Base-by-base conservation (phyloP, 2,329 filamentous ascomycete genomes). In the Pseudophaeomoniella oleicola region DNA sequence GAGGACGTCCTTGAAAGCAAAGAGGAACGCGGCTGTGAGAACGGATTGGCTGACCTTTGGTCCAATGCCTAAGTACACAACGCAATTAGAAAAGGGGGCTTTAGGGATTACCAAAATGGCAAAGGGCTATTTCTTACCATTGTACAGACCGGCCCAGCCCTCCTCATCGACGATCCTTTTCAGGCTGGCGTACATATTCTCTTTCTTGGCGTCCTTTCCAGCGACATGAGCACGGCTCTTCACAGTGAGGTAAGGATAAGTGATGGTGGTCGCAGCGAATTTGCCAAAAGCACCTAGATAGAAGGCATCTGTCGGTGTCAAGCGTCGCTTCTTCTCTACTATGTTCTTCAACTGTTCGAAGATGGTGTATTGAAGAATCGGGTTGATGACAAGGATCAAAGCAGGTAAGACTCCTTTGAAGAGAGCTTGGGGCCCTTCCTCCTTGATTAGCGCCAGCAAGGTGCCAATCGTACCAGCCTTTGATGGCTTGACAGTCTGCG, bases 171-270 rank as follows among this genome's bases (percentile, higher is more conserved):
- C 71, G 41, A 96, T 87, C 42, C 79, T 72, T 53, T 71, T 76
- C 53, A 98, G 72, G 33, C 78, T 82, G 46, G 77, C 72, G 37
- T 78, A 69, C 70, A 94, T 81, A 47, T 80, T 81, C 62, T 92
- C 81, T 60, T 81, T 81, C 44, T 76, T 77, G n/a, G 73, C 72
- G 43, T 76, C 77, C 50, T 75, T 76, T 43, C 72, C 77, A 17
- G 87, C 85, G 42, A 98, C 85, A 58, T 98, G 90, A 76, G 94
- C 94, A 56, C 85, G 76, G 61, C 86, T 93, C 77, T 98, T 98
- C 51, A 98, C 81, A 3, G 90, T 98, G 57, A 98, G 96, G 57
- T 98, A 98, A 9, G 90, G 90, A 59, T 98, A 98, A 4, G 90
- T 98, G 51, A 96, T 82, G 42, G 71, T 77, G 2, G 90, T 98